Evolutionary conservation across 164 flowering plant species (phyloP).

Genomic region (Piper betle): DNA sequence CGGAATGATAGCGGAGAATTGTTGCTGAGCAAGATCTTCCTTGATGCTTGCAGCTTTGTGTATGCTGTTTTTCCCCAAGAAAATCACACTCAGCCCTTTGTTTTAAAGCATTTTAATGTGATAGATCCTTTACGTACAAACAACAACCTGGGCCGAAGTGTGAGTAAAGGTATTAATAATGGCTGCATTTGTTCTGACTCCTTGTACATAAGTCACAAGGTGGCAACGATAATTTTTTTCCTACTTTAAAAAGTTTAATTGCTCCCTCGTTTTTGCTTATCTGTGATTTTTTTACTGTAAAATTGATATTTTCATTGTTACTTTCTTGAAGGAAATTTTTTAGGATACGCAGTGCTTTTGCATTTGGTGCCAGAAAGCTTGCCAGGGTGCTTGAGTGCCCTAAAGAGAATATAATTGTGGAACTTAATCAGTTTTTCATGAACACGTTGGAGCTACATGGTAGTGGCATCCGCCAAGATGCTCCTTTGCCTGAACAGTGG

Average conservation of each 20-base stretch:
- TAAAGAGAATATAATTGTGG: conserved; percentile 43
- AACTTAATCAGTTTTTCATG: conserved; percentile 78
- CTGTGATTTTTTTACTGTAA: background rate
- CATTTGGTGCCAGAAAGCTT: conserved; percentile 83
- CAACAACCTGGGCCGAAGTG: conserved; percentile 98
- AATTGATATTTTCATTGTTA: background rate
- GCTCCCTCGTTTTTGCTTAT: background rate
- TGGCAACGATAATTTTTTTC: too few relatives aligned
- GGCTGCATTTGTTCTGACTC: background rate
- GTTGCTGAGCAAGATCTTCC: conserved; percentile 61
- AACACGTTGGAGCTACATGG: conserved; percentile 99
- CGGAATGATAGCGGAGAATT: conserved; percentile 74
- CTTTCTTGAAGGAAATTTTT: conserved; percentile 71
- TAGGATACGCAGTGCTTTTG: conserved; percentile 97
- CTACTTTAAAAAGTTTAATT: background rate
- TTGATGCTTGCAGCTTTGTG: conserved; percentile 56
- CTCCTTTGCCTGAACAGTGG: conserved; percentile 37
- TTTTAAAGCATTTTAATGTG: conserved; percentile 82
- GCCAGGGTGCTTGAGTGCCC: conserved; percentile 83
- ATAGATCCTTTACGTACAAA: conserved; percentile 88
- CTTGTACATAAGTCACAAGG: background rate
- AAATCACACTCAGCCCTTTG: conserved; percentile 69
- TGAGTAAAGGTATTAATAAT: conserved; percentile 67
- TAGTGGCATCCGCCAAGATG: conserved; percentile 87
- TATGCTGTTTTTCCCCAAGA: conserved; percentile 89